Conservation (phyloP, 106 monocot species). For the Apostasia shenzhenica region DNA sequence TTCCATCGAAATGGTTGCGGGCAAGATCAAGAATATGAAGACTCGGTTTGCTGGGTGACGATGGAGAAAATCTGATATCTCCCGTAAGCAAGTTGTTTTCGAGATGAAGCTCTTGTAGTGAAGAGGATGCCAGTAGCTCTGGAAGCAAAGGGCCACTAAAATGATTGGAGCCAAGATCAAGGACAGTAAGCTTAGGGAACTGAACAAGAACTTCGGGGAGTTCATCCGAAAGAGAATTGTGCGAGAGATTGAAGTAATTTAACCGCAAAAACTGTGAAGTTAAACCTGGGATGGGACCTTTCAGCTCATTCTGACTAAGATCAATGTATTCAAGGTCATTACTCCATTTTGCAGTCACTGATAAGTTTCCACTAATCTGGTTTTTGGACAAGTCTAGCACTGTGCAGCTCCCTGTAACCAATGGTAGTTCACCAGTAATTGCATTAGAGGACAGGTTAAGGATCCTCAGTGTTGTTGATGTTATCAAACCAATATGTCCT, state of each 20-base stretch:
- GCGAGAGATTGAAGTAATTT: slow-evolving; percentile 68
- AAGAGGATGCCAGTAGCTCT: slow-evolving; percentile 44
- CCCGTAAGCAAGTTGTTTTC: slow-evolving; percentile 59
- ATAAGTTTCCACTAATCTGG: slow-evolving; percentile 75
- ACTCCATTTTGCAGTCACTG: slow-evolving; percentile 76
- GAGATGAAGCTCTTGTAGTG: slow-evolving; percentile 68
- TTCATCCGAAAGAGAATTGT: slow-evolving; percentile 36
- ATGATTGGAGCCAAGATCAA: slow-evolving; percentile 73
- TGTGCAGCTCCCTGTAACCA: slow-evolving; percentile 74
- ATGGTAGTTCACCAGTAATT: slow-evolving; percentile 71
- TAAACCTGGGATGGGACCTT: slow-evolving; percentile 48
- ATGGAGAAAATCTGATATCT: slow-evolving; percentile 31
- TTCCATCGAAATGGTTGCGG: slow-evolving; percentile 64
- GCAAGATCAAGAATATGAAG: slow-evolving; percentile 63
- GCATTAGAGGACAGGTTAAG: slow-evolving; percentile 92
- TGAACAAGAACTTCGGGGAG: slow-evolving; percentile 46
- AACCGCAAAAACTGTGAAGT: slow-evolving; percentile 80
- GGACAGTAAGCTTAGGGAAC: slow-evolving; percentile 62
- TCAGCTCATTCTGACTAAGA: slow-evolving; percentile 73
- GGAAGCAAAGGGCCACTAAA: slow-evolving; percentile 46
- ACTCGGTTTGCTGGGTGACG: slow-evolving; percentile 30
- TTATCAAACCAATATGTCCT: slow-evolving; percentile 89
- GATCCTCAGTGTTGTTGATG: slow-evolving; percentile 70
- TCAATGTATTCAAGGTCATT: slow-evolving; percentile 75
- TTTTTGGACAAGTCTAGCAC: slow-evolving; percentile 77